Percentiles rank a stretch among this genome's conserved stretches.
These are phyloP conservation scores for Ascochyta koolunga DNA, from an alignment of 2,329 filamentous ascomycete species.

Conservation along the genomic window DNA sequence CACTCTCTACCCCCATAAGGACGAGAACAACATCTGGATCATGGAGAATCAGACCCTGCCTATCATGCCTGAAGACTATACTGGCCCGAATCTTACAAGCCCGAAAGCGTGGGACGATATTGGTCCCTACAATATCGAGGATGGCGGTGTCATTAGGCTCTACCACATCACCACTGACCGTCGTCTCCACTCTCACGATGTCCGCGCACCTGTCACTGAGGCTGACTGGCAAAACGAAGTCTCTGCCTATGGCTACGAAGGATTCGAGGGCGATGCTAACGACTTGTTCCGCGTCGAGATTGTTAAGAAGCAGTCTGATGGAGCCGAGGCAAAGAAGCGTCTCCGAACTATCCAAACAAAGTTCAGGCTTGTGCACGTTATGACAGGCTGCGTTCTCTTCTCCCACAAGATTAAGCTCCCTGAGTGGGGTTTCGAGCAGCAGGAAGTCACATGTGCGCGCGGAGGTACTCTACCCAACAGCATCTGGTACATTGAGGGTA, in stretches of 20 bases:
- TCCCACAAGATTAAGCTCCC: conserved; percentile 99
- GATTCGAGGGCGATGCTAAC: conserved; percentile 95
- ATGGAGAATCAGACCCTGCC: conserved; percentile 92
- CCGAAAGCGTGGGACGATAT: conserved; percentile 83
- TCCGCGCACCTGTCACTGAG: conserved; percentile 62
- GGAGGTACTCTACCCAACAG: conserved; percentile 94
- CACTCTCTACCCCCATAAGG: conserved; percentile 97
- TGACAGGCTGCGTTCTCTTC: conserved; percentile 96
- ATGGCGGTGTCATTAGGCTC: conserved; percentile 80
- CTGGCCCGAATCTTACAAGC: conserved; percentile 79
- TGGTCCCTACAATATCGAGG: conserved; percentile 71
- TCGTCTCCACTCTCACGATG: conserved; percentile 93
- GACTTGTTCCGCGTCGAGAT: conserved; percentile 96
- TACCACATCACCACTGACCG: conserved; percentile 85
- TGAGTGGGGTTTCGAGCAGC: conserved; percentile 96
- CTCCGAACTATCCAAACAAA: conserved; percentile 95
- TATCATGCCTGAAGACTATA: conserved; percentile 67
- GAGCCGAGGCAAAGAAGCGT: conserved; percentile 78
- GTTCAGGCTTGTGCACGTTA: conserved; percentile 92
- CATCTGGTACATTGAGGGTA: conserved; percentile 94
- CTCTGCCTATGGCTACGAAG: conserved; percentile 95
- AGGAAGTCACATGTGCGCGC: conserved; percentile 96
- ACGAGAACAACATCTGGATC: conserved; percentile 95
- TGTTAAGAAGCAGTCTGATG: conserved; percentile 84
- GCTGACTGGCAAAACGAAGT: conserved; percentile 89